phyloP scores from a whole-genome alignment of 2,329 filamentous ascomycete genomes.

The Thelonectria olida region DNA sequence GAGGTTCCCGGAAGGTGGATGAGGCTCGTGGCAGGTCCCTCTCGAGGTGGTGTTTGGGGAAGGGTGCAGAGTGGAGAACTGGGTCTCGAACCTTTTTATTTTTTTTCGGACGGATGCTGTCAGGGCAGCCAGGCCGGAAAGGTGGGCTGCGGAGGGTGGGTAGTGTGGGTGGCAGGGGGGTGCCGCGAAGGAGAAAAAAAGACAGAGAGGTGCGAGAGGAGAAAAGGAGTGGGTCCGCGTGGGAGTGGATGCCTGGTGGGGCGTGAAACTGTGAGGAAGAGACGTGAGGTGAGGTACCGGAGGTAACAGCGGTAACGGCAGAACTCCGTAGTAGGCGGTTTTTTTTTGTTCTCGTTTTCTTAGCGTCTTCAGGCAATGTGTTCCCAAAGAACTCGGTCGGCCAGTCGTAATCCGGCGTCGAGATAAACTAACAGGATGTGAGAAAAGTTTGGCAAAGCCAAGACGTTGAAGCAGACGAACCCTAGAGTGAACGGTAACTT shows the following conservation, averaged over 20 bases:
- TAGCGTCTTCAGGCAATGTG: constrained; percentile 17
- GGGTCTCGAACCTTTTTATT: constrained; percentile 55
- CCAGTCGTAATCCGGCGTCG: constrained; percentile 12
- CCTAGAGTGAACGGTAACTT: neutral
- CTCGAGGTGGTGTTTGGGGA: constrained; percentile 56
- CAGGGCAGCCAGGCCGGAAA: constrained; percentile 42
- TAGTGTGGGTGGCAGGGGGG: constrained; percentile 32
- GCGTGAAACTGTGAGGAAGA: constrained; percentile 28
- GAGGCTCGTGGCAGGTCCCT: constrained; percentile 52
- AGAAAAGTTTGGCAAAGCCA: neutral
- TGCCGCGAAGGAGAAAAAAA: constrained; percentile 17
- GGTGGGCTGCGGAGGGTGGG: constrained; percentile 40
- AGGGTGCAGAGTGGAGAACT: constrained; percentile 58
- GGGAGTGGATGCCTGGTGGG: constrained; percentile 27
- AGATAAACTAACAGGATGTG: constrained; percentile 1
- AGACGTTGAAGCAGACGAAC: neutral
- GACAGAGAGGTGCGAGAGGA: constrained; percentile 34
- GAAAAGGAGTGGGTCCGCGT: constrained; percentile 35
- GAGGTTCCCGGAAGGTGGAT: constrained; percentile 49
- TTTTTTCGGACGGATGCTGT: constrained; percentile 44
- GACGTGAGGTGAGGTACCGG: constrained; percentile 24
- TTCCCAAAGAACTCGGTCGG: constrained; percentile 11
- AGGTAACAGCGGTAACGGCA: constrained; percentile 20
- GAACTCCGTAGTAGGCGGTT: constrained; percentile 17
- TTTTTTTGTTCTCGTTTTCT: constrained; percentile 10